These are phyloP conservation scores for Pisolithus orientalis DNA, from an alignment of 768 basidiomycete species.

Conservation along the genomic window DNA sequence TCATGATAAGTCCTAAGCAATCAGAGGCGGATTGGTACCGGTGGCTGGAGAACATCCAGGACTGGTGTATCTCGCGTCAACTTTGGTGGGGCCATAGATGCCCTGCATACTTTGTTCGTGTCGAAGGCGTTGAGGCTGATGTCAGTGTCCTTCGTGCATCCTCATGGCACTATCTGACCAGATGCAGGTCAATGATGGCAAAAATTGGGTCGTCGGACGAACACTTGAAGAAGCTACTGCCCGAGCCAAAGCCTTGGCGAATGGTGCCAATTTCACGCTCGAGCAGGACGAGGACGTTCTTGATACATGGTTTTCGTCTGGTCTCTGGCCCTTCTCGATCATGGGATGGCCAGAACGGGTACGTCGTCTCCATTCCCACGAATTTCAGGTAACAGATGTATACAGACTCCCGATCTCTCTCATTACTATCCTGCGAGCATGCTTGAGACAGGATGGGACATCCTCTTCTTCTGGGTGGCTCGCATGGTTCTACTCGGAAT, in stretches of 20 bases:
- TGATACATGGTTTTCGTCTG: conserved; percentile 99
- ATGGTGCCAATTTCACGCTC: conserved; percentile 61
- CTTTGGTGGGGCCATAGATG: conserved; percentile 99
- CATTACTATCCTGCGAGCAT: conserved; percentile 86
- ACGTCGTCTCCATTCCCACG: background rate
- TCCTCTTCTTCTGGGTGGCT: conserved; percentile 99
- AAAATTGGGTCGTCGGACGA: conserved; percentile 90
- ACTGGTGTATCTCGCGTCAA: conserved; percentile 99
- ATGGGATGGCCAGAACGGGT: conserved; percentile 97
- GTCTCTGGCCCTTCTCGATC: conserved; percentile 95
- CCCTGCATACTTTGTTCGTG: conserved; percentile 87
- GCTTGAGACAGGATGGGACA: conserved; percentile 98
- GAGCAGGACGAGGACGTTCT: conserved; percentile 96
- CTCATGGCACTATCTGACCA: background rate
- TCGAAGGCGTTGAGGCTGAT: conserved; percentile 71
- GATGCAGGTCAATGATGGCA: conserved; percentile 55
- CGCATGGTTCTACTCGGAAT: conserved; percentile 95
- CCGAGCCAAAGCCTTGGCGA: conserved; percentile 65
- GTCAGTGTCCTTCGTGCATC: conserved; percentile 31
- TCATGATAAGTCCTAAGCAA: conserved; percentile 73
- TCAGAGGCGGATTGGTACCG: conserved; percentile 94
- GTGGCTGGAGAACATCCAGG: conserved; percentile 93
- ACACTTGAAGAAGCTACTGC: conserved; percentile 69
- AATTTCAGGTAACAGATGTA: conserved; percentile 1
- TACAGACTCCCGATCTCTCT: conserved; percentile 68